Percentiles rank a stretch among this genome's conserved stretches.
Evolutionary conservation across 1,284 basidiomycete genomes (phyloP).

Genomic region (Pterula multifida): DNA sequence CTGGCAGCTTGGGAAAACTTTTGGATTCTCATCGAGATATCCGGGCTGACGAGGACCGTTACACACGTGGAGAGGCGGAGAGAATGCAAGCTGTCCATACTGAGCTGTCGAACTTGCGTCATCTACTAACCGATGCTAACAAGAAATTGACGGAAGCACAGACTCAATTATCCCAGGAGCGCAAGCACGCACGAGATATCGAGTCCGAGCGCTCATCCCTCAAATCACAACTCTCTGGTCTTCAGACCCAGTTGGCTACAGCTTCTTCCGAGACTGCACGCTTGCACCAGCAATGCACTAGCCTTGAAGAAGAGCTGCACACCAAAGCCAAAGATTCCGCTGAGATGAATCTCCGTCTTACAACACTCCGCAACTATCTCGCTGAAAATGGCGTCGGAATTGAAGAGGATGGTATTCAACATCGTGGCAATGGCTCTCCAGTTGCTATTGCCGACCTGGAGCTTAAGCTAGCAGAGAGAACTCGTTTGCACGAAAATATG

Average conservation of each 20-base stretch:
- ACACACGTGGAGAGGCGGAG: constrained; percentile 63
- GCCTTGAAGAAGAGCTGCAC: constrained; percentile 59
- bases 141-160: constrained; percentile 62
- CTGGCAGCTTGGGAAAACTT: constrained; percentile 73
- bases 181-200: constrained; percentile 48
- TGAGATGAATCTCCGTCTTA: constrained; percentile 67
- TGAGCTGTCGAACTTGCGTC: constrained; percentile 62
- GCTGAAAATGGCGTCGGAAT: constrained; percentile 78
- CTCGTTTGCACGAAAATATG: constrained; percentile 59
- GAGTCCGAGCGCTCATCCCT: constrained; percentile 64
- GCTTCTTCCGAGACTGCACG: constrained; percentile 64
- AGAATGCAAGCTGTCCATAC: constrained; percentile 72
- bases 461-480: constrained; percentile 59
- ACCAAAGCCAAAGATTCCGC: constrained; percentile 60
- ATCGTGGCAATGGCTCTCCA: constrained; percentile 31
- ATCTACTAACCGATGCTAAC: constrained; percentile 69
- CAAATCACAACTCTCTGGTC: constrained; percentile 66
- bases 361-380: constrained; percentile 78
- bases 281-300: constrained; percentile 55
- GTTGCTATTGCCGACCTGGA: constrained; percentile 60
- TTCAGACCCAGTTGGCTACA: constrained; percentile 68
- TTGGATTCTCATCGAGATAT: constrained; percentile 76
- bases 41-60: constrained; percentile 67
- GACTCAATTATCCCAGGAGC: constrained; percentile 60
- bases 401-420: constrained; percentile 54